Evolutionary conservation across 2,329 filamentous ascomycete genomes (phyloP).

Genomic region (Colletotrichum sp.): DNA sequence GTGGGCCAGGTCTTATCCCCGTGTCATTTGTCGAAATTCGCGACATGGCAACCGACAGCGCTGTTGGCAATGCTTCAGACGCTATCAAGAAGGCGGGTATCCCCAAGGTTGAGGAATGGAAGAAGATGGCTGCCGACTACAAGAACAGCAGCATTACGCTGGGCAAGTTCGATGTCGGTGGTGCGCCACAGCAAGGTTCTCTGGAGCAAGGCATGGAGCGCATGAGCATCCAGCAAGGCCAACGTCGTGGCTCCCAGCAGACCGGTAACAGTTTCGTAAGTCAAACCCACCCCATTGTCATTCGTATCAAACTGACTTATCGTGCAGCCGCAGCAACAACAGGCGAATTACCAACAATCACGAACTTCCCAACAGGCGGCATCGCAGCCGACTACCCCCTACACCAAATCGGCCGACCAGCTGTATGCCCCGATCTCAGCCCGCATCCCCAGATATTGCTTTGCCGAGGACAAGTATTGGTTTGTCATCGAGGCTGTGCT

Average conservation of each 20-base stretch:
- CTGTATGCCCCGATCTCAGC: conserved; percentile 81
- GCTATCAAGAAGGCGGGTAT: conserved; percentile 90
- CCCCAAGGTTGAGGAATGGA: conserved; percentile 97
- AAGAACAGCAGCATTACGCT: conserved; percentile 98
- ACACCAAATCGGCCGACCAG: conserved; percentile 51
- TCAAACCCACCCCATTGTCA: conserved; percentile 1
- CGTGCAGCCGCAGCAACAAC: conserved; percentile 23
- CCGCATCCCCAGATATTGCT: conserved; percentile 90
- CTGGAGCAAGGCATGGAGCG: conserved; percentile 77
- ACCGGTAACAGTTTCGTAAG: conserved; percentile 56
- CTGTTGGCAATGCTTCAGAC: conserved; percentile 81
- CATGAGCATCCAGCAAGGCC: conserved; percentile 73
- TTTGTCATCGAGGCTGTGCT: conserved; percentile 93
- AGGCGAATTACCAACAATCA: conserved; percentile 26
- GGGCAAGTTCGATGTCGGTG: conserved; percentile 78
- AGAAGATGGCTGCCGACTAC: conserved; percentile 98
- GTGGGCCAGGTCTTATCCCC: conserved; percentile 92
- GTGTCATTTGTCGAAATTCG: conserved; percentile 96
- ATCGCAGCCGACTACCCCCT: conserved; percentile 46
- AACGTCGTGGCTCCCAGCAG: conserved; percentile 39
- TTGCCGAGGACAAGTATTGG: conserved; percentile 98
- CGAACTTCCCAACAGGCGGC: conserved; percentile 32
- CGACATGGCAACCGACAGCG: conserved; percentile 87
- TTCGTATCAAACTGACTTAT: neutral
- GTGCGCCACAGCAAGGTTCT: conserved; percentile 40